phyloP scores from a whole-genome alignment of 768 basidiomycete genomes.

The Leccinum fibrillosum region DNA sequence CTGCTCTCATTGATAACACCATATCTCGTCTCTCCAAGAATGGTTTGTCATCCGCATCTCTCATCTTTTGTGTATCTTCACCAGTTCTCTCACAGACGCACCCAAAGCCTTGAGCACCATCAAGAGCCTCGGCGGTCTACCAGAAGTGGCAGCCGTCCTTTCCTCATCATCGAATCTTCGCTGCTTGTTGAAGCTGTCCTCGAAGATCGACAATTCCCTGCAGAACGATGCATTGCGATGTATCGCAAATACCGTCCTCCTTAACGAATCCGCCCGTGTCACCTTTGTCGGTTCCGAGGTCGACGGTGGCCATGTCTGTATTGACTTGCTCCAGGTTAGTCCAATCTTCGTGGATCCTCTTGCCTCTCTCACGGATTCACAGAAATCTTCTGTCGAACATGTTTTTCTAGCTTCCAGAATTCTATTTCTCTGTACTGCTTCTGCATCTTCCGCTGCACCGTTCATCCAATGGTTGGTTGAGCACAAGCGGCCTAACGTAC shows the following conservation, averaged over 20 bases:
- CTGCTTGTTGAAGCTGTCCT: constrained; percentile 49
- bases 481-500: constrained; percentile 48
- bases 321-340: constrained; percentile 57
- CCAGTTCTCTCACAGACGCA: constrained; percentile 46
- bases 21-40: constrained; percentile 50
- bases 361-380: constrained; percentile 5
- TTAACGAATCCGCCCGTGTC: constrained; percentile 58
- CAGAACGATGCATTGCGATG: constrained; percentile 72
- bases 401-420: constrained; percentile 76
- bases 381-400: constrained; percentile 66
- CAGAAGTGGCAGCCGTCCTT: constrained; percentile 62
- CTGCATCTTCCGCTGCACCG: constrained; percentile 40
- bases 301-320: constrained; percentile 55
- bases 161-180: constrained; percentile 54
- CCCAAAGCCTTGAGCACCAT: constrained; percentile 64
- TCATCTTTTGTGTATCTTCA: neutral
- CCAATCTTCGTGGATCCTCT: constrained; percentile 11
- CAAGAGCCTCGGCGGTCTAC: constrained; percentile 72
- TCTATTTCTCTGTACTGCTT: constrained; percentile 69
- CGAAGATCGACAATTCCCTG: constrained; percentile 50
- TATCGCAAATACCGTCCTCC: constrained; percentile 75
- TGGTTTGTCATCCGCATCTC: constrained; percentile 39
- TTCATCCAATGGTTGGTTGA: constrained; percentile 63
- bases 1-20: constrained; percentile 31
- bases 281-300: constrained; percentile 58